Evolutionary conservation across 2,329 filamentous ascomycete genomes (phyloP).

Genomic region (Diaporthe velutina): DNA sequence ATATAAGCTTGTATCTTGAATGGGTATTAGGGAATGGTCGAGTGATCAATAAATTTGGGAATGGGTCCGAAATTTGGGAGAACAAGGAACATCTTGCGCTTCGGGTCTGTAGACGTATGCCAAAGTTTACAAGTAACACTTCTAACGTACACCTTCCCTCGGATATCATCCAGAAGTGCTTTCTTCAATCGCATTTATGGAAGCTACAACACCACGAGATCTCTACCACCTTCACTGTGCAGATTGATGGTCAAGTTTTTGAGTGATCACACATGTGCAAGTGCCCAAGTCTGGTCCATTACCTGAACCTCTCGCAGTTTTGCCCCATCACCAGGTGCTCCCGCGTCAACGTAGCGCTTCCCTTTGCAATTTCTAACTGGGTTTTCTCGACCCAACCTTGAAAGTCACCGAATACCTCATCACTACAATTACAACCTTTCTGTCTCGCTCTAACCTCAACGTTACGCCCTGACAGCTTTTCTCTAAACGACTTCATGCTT

Average conservation of each 20-base stretch:
- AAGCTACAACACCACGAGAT: not conserved
- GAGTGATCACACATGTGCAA: not conserved
- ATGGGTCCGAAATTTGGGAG: not conserved
- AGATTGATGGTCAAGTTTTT: no score
- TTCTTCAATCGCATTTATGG: not conserved
- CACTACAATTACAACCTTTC: not conserved
- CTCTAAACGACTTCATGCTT: not conserved
- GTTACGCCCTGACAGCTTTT: not conserved
- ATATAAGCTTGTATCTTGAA: not conserved
- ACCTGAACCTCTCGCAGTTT: not conserved
- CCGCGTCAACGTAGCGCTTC: no score
- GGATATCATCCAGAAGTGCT: not conserved
- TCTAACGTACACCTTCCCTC: not conserved
- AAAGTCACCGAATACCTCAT: not conserved
- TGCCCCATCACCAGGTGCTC: not conserved
- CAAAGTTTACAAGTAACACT: not conserved
- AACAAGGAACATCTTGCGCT: not conserved
- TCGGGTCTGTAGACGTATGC: not conserved
- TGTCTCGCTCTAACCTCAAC: not conserved
- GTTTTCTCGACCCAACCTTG: no score
- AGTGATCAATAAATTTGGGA: not conserved
- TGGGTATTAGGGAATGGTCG: not conserved
- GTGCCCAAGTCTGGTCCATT: not conserved
- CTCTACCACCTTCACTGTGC: not conserved
- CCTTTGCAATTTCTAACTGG: not conserved